A percentile compares a stretch with the other conserved stretches of the same genome.
These are phyloP conservation scores for Annulohypoxylon stygium DNA, from an alignment of 495 filamentous ascomycete genomes.

Conservation along the genomic window DNA sequence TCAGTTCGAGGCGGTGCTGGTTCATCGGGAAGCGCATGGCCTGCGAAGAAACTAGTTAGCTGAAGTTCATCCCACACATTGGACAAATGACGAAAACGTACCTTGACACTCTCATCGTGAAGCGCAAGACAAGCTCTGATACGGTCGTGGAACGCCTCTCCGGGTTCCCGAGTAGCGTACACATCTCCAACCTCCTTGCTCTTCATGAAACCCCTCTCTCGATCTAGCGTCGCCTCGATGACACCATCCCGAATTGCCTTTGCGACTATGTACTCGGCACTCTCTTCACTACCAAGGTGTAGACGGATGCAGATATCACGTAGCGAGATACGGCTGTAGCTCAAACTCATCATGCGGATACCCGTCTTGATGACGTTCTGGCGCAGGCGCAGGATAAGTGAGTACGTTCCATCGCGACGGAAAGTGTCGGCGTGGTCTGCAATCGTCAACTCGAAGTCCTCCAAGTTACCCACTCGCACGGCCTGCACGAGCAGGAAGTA, in stretches of 20 bases:
- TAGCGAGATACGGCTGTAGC: slow-evolving; percentile 96
- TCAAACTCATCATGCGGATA: slow-evolving; percentile 98
- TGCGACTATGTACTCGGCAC: slow-evolving; percentile 97
- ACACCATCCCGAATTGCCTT: slow-evolving; percentile 99
- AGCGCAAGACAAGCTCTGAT: slow-evolving; percentile 90
- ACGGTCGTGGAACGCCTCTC: slow-evolving; percentile 96
- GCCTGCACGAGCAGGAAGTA: slow-evolving; percentile 95
- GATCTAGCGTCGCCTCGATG: slow-evolving; percentile 94
- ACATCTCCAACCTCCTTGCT: slow-evolving; percentile 95
- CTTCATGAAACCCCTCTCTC: slow-evolving; percentile 97
- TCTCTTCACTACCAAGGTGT: slow-evolving; percentile 92
- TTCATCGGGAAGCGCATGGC: slow-evolving; percentile 99
- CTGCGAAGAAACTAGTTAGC: slow-evolving; percentile 58
- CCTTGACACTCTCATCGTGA: slow-evolving; percentile 98
- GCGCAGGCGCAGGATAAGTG: slow-evolving; percentile 89
- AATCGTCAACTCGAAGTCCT: slow-evolving; percentile 88
- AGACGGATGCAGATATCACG: slow-evolving; percentile 97
- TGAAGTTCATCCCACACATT: too few species aligned
- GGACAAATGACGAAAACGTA: slow-evolving; percentile 56
- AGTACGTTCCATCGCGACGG: slow-evolving; percentile 94
- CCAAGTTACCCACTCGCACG: slow-evolving; percentile 92
- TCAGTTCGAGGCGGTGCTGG: slow-evolving; percentile 95
- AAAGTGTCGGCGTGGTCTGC: slow-evolving; percentile 84
- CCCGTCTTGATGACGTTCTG: slow-evolving; percentile 99
- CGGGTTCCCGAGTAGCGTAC: slow-evolving; percentile 94